Percentiles rank a stretch among this genome's conserved stretches.
Conservation (phyloP, 2,329 filamentous ascomycete species). For the Phaeoacremonium minimum region DNA sequence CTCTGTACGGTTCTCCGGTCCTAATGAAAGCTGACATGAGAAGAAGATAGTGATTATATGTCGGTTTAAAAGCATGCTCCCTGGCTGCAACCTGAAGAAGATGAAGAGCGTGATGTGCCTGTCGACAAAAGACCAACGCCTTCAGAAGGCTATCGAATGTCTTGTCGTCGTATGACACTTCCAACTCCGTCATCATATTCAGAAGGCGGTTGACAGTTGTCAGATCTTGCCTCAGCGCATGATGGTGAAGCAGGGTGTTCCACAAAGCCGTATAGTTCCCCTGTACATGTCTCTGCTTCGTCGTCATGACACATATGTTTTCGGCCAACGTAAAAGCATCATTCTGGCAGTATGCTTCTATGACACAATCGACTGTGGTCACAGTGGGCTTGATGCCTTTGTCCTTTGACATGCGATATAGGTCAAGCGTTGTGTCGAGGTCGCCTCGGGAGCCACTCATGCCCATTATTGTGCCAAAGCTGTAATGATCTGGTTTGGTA, state of each 20-base stretch:
- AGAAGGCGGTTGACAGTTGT: constrained; percentile 43
- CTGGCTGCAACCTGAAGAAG: constrained; percentile 39
- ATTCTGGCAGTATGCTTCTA: constrained; percentile 63
- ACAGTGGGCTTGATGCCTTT: constrained; percentile 43
- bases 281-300: constrained; percentile 43
- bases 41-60: constrained; percentile 43
- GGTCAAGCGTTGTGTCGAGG: constrained; percentile 59
- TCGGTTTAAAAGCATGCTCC: constrained; percentile 39
- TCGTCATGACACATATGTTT: constrained; percentile 51
- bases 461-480: constrained; percentile 70
- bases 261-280: constrained; percentile 60
- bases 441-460: constrained; percentile 70
- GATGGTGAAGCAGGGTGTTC: constrained; percentile 71
- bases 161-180: constrained; percentile 41
- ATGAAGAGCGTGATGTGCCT: constrained; percentile 44
- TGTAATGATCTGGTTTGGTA: constrained; percentile 54
- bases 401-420: constrained; percentile 61
- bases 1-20: constrained; percentile 35
- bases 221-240: constrained; percentile 58
- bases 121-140: constrained; percentile 42
- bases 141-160: constrained; percentile 47
- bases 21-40: constrained; percentile 49
- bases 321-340: constrained; percentile 51
- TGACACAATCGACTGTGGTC: constrained; percentile 59
- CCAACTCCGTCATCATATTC: constrained; percentile 39